Conservation (phyloP, 352 stramenopile species). For the Aphanomyces stellatus region DNA sequence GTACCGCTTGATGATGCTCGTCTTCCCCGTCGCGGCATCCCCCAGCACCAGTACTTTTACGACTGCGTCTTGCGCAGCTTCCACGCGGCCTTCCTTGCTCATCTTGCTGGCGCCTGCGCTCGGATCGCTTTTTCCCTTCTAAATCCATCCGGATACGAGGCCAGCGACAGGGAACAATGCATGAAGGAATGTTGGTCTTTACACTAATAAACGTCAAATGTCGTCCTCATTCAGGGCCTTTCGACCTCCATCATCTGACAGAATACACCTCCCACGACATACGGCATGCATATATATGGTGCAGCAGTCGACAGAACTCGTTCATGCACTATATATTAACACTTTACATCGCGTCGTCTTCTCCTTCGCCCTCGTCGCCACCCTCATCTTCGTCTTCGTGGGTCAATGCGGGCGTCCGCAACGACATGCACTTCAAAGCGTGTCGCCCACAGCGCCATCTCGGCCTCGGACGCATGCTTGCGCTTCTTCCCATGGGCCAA, state of each 20-base stretch:
- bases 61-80: constrained; percentile 76
- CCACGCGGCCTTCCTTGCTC: constrained; percentile 50
- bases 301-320: too few relatives aligned
- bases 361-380: constrained; percentile 16
- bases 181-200: too few relatives aligned
- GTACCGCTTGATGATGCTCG: constrained; percentile 89
- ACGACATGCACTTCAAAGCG: background rate
- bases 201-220: too few relatives aligned
- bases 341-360: too few relatives aligned
- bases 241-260: too few relatives aligned
- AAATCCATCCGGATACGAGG: background rate
- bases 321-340: too few relatives aligned
- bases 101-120: constrained; percentile 30
- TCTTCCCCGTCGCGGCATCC: constrained; percentile 87
- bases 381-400: constrained; percentile 15
- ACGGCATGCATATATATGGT: too few relatives aligned
- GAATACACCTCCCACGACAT: too few relatives aligned
- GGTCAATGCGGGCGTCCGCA: background rate
- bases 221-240: too few relatives aligned
- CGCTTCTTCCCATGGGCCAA: background rate
- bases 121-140: background rate
- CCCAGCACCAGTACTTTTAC: constrained; percentile 89
- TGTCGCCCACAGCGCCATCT: background rate
- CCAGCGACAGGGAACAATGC: background rate
- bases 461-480: background rate